phyloP scores from a whole-genome alignment of 768 basidiomycete genomes.

The Pseudohyphozyma bogoriensis region DNA sequence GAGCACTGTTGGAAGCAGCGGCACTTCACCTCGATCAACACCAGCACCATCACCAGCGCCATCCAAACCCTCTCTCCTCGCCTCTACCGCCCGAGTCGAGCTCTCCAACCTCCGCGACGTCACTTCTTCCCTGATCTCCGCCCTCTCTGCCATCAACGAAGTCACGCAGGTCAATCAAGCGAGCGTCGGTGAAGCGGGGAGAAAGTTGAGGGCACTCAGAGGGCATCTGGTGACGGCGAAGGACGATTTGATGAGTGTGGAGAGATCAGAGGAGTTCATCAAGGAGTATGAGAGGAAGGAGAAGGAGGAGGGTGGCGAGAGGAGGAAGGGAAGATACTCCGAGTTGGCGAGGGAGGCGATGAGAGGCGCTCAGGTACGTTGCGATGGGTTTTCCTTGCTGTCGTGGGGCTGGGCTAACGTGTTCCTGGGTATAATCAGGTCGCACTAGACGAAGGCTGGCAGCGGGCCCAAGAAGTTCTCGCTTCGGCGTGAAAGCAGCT shows the following conservation, averaged over 20 bases:
- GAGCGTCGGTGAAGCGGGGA: conserved; percentile 70
- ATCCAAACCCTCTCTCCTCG: too few species aligned
- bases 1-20: conserved; percentile 28
- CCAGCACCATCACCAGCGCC: conserved; percentile 43
- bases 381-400: too few species aligned
- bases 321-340: neutral
- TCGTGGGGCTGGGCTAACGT: too few species aligned
- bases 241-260: conserved; percentile 2
- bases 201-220: conserved; percentile 64
- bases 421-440: too few species aligned
- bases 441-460: conserved; percentile 1
- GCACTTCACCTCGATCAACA: conserved; percentile 36
- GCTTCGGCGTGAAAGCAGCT: neutral
- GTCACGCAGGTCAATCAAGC: conserved; percentile 82
- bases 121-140: conserved; percentile 63
- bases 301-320: neutral
- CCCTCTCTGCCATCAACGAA: conserved; percentile 68
- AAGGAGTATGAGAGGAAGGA: conserved; percentile 1
- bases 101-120: conserved; percentile 60
- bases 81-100: conserved; percentile 37
- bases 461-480: neutral
- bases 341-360: conserved; percentile 9
- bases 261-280: conserved; percentile 11
- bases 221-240: neutral
- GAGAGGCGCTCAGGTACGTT: neutral